Percentiles rank a stretch among this genome's conserved stretches.
phyloP scores from a whole-genome alignment of 768 basidiomycete genomes.

The Paxillus rubicundulus region DNA sequence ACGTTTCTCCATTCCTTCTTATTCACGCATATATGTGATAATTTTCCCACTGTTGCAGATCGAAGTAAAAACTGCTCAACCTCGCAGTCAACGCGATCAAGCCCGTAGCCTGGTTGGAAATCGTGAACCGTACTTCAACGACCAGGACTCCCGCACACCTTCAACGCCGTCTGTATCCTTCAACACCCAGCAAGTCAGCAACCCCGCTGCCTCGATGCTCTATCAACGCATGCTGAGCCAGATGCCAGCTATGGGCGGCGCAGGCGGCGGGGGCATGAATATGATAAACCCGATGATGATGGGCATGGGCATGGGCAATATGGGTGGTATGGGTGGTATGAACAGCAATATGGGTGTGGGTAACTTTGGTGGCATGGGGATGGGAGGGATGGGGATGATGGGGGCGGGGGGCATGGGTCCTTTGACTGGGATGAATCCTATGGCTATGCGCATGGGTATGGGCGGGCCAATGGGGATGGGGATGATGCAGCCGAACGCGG shows the following conservation, averaged over 20 bases:
- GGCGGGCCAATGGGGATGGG: conserved; percentile 32
- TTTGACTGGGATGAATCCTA: conserved; percentile 27
- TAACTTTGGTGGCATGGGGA: conserved; percentile 19
- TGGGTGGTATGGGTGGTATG: conserved; percentile 36
- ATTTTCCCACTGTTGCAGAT: conserved; percentile 44
- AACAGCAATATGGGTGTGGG: conserved; percentile 32
- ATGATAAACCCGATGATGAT: conserved; percentile 51
- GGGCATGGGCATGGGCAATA: conserved; percentile 49
- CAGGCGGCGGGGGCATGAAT: conserved; percentile 44
- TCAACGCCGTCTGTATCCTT: conserved; percentile 32
- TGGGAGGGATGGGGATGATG: conserved; percentile 40
- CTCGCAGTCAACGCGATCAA: conserved; percentile 61
- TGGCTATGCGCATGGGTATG: conserved; percentile 38
- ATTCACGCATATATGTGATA: neutral
- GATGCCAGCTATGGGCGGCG: conserved; percentile 43
- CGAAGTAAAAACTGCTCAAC: conserved; percentile 81
- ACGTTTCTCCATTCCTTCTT: conserved; percentile 15
- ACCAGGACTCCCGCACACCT: conserved; percentile 36
- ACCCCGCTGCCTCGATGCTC: conserved; percentile 32
- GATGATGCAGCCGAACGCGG: conserved; percentile 26
- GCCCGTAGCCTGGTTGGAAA: conserved; percentile 32
- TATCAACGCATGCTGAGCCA: conserved; percentile 38
- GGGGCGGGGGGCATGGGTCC: conserved; percentile 21
- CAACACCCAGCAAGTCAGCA: conserved; percentile 35
- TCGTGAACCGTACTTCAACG: conserved; percentile 33